Evolutionary conservation across 805 yeast genomes (phyloP).

Genomic region (Candida boidinii): DNA sequence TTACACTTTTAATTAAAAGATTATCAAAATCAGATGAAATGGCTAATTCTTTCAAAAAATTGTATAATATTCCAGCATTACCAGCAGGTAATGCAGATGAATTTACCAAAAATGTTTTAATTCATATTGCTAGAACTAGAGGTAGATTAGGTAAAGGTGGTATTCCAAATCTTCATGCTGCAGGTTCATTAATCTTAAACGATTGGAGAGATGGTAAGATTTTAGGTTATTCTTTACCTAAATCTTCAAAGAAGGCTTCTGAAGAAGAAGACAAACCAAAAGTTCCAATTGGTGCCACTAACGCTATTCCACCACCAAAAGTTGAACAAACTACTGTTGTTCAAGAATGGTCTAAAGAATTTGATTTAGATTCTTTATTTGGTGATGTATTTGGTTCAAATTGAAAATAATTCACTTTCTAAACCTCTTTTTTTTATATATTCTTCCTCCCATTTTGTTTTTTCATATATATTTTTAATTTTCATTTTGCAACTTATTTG

Average conservation of each 20-base stretch:
- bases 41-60: slow-evolving; percentile 66
- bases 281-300: slow-evolving; percentile 24
- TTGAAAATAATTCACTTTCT: neutral
- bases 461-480: no score
- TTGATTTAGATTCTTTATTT: slow-evolving; percentile 81
- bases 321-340: slow-evolving; percentile 74
- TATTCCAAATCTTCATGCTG: slow-evolving; percentile 78
- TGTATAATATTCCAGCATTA: slow-evolving; percentile 75
- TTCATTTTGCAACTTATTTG: no score
- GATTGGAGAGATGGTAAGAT: slow-evolving; percentile 98
- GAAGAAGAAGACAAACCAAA: slow-evolving; percentile 32
- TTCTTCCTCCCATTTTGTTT: no score
- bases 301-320: slow-evolving; percentile 32
- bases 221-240: slow-evolving; percentile 83
- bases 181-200: slow-evolving; percentile 72
- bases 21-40: slow-evolving; percentile 64
- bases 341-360: slow-evolving; percentile 86
- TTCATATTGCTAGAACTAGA: slow-evolving; percentile 85
- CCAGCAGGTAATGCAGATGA: slow-evolving; percentile 66
- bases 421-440: neutral
- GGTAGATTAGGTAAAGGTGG: slow-evolving; percentile 94
- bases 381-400: slow-evolving; percentile 28
- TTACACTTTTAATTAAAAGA: slow-evolving; percentile 66
- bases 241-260: slow-evolving; percentile 26
- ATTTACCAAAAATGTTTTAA: slow-evolving; percentile 76